Evolutionary conservation across 768 basidiomycete genomes (phyloP), one percentile per base, ranked within the genome.

Genomic region (Dictyophora rubrovolvata): DNA sequence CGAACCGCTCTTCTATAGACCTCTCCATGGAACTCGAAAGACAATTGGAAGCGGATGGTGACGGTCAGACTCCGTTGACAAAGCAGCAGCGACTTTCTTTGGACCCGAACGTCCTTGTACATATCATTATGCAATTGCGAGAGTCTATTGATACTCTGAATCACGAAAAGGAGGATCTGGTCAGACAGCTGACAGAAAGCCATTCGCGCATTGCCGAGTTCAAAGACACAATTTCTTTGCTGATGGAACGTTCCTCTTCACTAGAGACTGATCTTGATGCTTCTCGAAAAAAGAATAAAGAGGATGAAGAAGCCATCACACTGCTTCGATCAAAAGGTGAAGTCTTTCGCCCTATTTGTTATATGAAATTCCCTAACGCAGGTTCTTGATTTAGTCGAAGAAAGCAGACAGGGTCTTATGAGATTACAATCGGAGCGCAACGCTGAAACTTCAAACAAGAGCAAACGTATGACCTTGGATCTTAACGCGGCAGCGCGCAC

Each of bases 281-380:
- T 6, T 64, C 64, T 17, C 66, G 66, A 10, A 64, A 65, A 54
- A 74, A 70, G 62, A 65, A 59, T 52, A 79, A 76, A 60, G 89
- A 91, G 51, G 85, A 89, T 57, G 87, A 88, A 65, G 84, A 90
- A 61, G 84, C 87, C 37, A 87, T 93, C 52, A 70, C 74, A 2
- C 72, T 92, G 70, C 73, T 93, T 53, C 79, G 90, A 36, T 76
- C 81, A n/a, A 92, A 91, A 79, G 89, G 89, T 87, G 64, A 20
- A 79, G 67, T 35, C 53, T 56, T 51, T 20, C 17, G 36, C 34
- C 35, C 42, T 28, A 51, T 46, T 62, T 11, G 60, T 58, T 23
- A 53, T 59, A 62, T 37, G 56, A 51, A 20, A 16, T 59, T 64
- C 34, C 36, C 37, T 63, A 50, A 57, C 61, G 18, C n/a, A 51